Evolutionary conservation across 768 basidiomycete genomes (phyloP).

Genomic region (Mrakia gelida): DNA sequence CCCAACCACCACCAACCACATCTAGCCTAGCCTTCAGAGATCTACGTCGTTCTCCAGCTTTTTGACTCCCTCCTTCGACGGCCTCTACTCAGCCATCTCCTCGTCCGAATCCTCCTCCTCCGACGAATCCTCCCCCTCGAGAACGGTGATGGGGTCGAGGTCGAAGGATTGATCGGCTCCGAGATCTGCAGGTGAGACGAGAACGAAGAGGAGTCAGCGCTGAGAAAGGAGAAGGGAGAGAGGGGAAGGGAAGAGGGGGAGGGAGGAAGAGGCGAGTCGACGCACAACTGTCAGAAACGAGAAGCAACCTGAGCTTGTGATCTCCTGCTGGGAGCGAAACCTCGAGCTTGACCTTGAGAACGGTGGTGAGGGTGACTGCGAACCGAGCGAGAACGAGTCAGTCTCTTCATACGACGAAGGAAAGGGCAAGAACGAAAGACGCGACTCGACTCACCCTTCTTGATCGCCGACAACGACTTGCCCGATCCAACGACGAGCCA

Average conservation of each 20-base stretch:
- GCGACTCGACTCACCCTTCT: conserved; percentile 49
- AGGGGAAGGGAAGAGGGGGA: not conserved
- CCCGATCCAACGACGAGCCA: conserved; percentile 80
- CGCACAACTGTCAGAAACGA: conserved; percentile 52
- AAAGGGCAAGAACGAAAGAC: too few species aligned
- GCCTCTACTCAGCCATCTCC: conserved; percentile 21
- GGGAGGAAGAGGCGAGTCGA: not conserved
- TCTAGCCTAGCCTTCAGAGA: not conserved
- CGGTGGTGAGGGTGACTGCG: conserved; percentile 61
- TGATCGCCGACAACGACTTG: conserved; percentile 77
- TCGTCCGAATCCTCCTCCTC: conserved; percentile 31
- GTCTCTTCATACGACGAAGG: not conserved
- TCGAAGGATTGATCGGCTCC: conserved; percentile 32
- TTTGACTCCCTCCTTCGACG: not conserved
- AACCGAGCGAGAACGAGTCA: not conserved
- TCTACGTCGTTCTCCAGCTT: not conserved
- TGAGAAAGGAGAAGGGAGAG: conserved; percentile 7
- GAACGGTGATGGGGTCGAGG: conserved; percentile 24
- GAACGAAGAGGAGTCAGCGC: not conserved
- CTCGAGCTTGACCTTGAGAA: conserved; percentile 78
- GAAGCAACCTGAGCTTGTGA: conserved; percentile 65
- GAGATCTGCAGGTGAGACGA: conserved; percentile 12
- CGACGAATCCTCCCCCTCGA: conserved; percentile 26
- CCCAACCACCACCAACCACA: not conserved
- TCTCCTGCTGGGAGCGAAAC: conserved; percentile 80